Base-by-base conservation (phyloP, 2,329 filamentous ascomycete species). In the Pseudocercospora musae region DNA sequence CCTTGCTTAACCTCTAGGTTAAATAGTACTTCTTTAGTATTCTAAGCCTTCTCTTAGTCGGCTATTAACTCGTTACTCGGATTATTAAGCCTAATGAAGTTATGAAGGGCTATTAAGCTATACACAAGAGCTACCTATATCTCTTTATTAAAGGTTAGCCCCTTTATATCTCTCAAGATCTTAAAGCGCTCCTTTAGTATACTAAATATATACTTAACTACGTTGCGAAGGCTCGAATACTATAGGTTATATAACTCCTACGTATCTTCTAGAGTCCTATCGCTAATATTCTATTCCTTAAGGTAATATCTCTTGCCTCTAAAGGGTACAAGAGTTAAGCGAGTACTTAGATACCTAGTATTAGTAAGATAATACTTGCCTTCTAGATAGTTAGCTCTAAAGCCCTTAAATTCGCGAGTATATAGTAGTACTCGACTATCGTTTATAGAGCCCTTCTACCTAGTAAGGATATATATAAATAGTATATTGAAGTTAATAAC, bases 361-460 rank as follows among this genome's bases (percentile, higher is more conserved):
- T 25, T 6, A 3, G 6, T 25, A 25, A 21, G 20, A 29, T 55
- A 31, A 18, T 55, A 55, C 13, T 55, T 31, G 37, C 27, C 29
- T 15, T 31, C 15, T 37, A 13, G 52, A 33, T 6, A 23, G 52
- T 40, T 55, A 37, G 27, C 31, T 20, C 23, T 37, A 57, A 57
- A 57, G 21, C 33, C 40, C 10, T 57, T 23, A 20, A 23, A 13
- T 27, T 44, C 46, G 21, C 29, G 29, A 57, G 37, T 21, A 9
- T 46, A 18, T 44, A 33, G 37, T 46, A 57, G 29, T 21, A 57
- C 25, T n/a, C 20, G 20, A 7, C 21, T 21, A 37, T 57, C 25
- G 25, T 57, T 57, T 21, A 37, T 46, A 57, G 55, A 57, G 31
- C 55, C 37, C 55, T 57, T 21, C 55, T 57, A 57, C 15, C 55